These are phyloP conservation scores for Paecilomyces dactylethromorphus DNA, from an alignment of 2,329 filamentous ascomycete species.

Conservation along the genomic window DNA sequence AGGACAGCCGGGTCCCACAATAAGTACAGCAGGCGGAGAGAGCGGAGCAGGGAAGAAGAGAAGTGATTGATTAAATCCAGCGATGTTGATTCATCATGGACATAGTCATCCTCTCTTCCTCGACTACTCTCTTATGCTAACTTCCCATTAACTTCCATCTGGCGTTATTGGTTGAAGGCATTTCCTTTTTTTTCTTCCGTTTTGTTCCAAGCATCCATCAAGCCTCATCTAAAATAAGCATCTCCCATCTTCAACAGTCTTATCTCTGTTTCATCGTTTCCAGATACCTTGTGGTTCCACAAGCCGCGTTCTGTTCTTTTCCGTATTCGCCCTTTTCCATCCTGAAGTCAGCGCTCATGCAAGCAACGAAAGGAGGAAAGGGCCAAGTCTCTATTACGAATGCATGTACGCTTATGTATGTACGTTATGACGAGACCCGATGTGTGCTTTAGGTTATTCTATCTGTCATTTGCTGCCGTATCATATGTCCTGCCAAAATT, in stretches of 20 bases:
- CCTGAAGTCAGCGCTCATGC: neutral
- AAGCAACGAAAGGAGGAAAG: neutral
- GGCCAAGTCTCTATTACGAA: neutral
- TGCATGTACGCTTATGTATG: neutral
- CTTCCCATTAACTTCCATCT: neutral
- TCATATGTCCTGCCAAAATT: neutral
- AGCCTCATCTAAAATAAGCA: neutral
- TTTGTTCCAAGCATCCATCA: no score
- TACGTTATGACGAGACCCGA: neutral
- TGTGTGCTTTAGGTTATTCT: neutral
- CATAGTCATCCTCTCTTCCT: neutral
- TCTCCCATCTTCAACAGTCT: neutral
- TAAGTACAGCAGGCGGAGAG: neutral
- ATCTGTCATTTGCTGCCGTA: neutral
- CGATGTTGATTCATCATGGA: neutral
- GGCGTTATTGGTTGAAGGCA: neutral
- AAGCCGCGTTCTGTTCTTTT: neutral
- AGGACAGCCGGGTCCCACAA: neutral
- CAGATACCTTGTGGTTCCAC: neutral
- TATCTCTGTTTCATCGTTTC: neutral
- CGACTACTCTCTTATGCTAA: neutral
- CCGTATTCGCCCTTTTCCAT: neutral
- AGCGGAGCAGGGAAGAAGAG: constrained; percentile 7
- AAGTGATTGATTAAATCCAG: constrained; percentile 5
- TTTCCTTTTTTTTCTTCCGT: neutral